Base-by-base conservation (phyloP, 805 yeast species). In the Maudiozyma bulderi region DNA sequence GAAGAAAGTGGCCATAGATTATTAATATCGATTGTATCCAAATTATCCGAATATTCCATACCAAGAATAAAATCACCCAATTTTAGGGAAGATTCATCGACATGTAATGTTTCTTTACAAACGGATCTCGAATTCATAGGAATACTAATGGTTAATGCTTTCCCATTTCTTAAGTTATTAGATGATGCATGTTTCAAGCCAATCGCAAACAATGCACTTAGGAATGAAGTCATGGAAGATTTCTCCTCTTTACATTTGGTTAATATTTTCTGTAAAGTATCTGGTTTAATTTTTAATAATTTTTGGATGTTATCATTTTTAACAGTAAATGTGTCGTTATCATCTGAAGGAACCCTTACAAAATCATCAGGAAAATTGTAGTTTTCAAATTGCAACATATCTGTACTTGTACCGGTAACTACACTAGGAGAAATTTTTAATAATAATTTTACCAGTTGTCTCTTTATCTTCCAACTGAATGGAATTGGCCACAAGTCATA, bases 51-150 rank as follows among this genome's bases (percentile, higher is more conserved):
- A 13, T 54, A 48, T 11, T 52, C 57, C 10, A 50, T 39, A 10
- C 54, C 50, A 3, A 57, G 58, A 5, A 63, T 54, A 35, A 56
- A 61, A 45, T 60, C 57, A 15, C 67, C 67, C 44, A 62, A 41
- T 32, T 51, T 49, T 6, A 48, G 10, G 11, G 51, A 44, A 15
- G 45, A 26, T 6, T 52, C 51, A 8, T 52, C 34, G 2, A 47
- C 15, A 9, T 46, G 33, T 14, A 57, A 31, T 3, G 39, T 15
- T 20, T 50, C 43, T 29, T 51, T 47, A 40, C 60, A 52, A 5
- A 48, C 46, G 4, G 11, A 15, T 47, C 67, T 54, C 0, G 65
- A 54, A 49, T 61, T 58, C 51, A 62, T 54, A 13, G 67, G 67
- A 4, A 62, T 47, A 32, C 40, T 45, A 9, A 54, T 47, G 14